Percentiles rank a stretch among this genome's conserved stretches.
Conservation (phyloP, 1,139 yeast species). For the Petasospora fabianii region DNA sequence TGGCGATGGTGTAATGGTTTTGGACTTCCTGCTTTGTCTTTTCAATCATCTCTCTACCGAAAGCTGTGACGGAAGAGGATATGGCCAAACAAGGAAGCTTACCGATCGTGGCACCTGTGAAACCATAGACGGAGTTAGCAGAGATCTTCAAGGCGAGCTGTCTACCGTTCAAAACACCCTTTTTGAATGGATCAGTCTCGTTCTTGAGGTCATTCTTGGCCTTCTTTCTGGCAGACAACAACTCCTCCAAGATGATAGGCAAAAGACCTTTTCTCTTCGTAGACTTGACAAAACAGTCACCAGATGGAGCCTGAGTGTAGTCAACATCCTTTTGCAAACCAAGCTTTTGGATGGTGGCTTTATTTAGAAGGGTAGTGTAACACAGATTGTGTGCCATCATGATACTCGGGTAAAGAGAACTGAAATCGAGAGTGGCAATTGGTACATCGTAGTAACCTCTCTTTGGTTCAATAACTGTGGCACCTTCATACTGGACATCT, state of each 20-base stretch:
- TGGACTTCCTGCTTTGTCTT: slow-evolving; percentile 85
- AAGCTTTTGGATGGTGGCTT: slow-evolving; percentile 63
- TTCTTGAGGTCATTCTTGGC: slow-evolving; percentile 88
- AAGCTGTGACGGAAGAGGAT: slow-evolving; percentile 92
- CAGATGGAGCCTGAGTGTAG: slow-evolving; percentile 85
- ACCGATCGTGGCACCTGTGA: slow-evolving; percentile 98
- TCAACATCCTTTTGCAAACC: slow-evolving; percentile 66
- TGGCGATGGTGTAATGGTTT: slow-evolving; percentile 66
- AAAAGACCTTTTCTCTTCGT: slow-evolving; percentile 74
- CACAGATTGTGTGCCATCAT: slow-evolving; percentile 99
- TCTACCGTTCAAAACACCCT: slow-evolving; percentile 94
- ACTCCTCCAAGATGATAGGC: slow-evolving; percentile 87
- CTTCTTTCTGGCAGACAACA: slow-evolving; percentile 85
- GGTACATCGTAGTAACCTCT: slow-evolving; percentile 97
- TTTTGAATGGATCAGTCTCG: slow-evolving; percentile 90
- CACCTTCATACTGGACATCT: slow-evolving; percentile 96
- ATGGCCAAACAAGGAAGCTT: slow-evolving; percentile 95
- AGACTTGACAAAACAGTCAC: slow-evolving; percentile 84
- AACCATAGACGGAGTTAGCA: slow-evolving; percentile 97
- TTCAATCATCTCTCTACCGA: slow-evolving; percentile 97
- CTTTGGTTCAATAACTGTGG: slow-evolving; percentile 94
- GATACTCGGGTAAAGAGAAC: slow-evolving; percentile 94
- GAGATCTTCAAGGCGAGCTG: slow-evolving; percentile 94
- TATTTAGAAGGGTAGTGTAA: slow-evolving; percentile 81
- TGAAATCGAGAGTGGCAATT: slow-evolving; percentile 95